phyloP scores from a whole-genome alignment of 208 protist genomes.

The Herpetomonas tarakana region DNA sequence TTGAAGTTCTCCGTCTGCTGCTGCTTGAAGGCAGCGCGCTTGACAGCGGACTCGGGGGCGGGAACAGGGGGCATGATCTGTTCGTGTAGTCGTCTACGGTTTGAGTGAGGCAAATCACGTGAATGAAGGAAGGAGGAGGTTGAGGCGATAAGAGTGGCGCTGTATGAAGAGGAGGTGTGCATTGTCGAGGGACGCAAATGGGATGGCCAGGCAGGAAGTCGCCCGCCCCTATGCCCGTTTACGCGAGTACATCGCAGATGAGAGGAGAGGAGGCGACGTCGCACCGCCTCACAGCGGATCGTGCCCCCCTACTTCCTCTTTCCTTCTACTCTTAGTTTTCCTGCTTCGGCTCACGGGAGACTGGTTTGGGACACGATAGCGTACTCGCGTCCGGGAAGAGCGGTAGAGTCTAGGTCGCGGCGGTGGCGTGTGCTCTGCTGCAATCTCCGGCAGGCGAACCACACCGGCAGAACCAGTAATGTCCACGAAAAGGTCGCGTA shows the following conservation, averaged over 20 bases:
- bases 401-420: background rate
- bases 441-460: background rate
- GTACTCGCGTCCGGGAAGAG: background rate
- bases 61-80: conserved; percentile 74
- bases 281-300: too few relatives aligned
- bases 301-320: too few relatives aligned
- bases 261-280: too few relatives aligned
- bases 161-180: too few relatives aligned
- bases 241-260: too few relatives aligned
- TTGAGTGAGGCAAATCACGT: background rate
- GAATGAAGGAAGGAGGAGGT: too few relatives aligned
- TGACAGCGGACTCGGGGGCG: conserved; percentile 85
- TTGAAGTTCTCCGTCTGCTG: conserved; percentile 57
- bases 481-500: conserved; percentile 35
- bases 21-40: conserved; percentile 90
- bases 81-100: background rate
- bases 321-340: too few relatives aligned
- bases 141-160: too few relatives aligned
- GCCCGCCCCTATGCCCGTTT: too few relatives aligned
- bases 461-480: conserved; percentile 11
- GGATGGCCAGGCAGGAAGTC: too few relatives aligned
- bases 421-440: background rate
- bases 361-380: background rate
- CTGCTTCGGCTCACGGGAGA: too few relatives aligned
- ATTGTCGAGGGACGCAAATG: too few relatives aligned